A percentile compares a stretch with the other conserved stretches of the same genome.
Conservation (phyloP, 306 rosid genomes). For the Amphicarpaea edgeworthii region DNA sequence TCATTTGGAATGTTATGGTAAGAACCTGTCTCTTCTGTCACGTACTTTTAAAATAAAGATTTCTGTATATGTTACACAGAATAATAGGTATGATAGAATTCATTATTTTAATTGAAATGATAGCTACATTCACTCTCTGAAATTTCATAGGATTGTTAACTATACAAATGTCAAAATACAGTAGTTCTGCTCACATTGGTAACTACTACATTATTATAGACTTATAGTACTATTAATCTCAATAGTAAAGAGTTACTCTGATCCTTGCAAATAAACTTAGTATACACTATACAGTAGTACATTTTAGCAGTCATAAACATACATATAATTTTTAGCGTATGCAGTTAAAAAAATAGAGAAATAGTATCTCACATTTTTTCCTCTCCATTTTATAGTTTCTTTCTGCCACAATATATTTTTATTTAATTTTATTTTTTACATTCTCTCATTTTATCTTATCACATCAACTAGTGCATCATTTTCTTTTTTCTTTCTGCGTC, state of each 20-base stretch:
- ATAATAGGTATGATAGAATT: no score
- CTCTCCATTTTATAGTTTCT: no score
- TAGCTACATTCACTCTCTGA: background rate
- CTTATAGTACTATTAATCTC: background rate
- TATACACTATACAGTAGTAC: no score
- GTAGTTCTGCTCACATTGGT: background rate
- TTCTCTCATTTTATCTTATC: background rate
- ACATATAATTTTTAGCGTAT: no score
- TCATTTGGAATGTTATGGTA: constrained; percentile 91
- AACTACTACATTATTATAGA: background rate
- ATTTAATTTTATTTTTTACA: background rate
- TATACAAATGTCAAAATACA: background rate
- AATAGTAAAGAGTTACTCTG: no score
- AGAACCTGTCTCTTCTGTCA: background rate
- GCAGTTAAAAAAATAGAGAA: no score
- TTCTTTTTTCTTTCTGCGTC: background rate
- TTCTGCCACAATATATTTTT: background rate
- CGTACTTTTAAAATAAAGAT: no score
- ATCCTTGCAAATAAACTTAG: background rate
- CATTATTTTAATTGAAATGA: no score
- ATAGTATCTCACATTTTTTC: background rate
- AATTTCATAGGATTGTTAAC: background rate
- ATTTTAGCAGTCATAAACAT: background rate
- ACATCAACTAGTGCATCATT: background rate
- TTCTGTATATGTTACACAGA: no score